Evolutionary conservation across 2,329 filamentous ascomycete species (phyloP).

Genomic region (Aspergillus japonicus): DNA sequence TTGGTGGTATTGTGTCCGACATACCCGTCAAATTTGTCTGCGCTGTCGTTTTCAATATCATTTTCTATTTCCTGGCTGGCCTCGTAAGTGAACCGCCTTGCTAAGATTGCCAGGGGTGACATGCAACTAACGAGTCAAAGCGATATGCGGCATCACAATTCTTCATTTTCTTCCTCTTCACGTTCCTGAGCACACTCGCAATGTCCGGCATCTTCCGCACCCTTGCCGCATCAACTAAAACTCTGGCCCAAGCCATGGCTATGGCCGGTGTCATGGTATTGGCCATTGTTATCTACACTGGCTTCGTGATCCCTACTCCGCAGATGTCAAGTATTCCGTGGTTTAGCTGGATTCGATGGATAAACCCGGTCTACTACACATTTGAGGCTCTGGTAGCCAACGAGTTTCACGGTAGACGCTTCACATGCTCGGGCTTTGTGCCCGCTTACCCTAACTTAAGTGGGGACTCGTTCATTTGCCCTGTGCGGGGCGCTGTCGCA

Average conservation of each 20-base stretch:
- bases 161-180: slow-evolving; percentile 64
- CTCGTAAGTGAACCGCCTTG: slow-evolving; percentile 43
- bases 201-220: slow-evolving; percentile 61
- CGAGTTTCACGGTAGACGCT: slow-evolving; percentile 59
- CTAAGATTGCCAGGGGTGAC: not conserved
- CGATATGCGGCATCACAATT: slow-evolving; percentile 48
- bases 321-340: slow-evolving; percentile 55
- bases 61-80: slow-evolving; percentile 84
- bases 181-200: slow-evolving; percentile 57
- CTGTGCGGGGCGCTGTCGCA: slow-evolving; percentile 54
- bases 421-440: slow-evolving; percentile 54
- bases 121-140: slow-evolving; percentile 24
- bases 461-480: slow-evolving; percentile 54
- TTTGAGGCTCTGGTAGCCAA: slow-evolving; percentile 61
- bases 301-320: slow-evolving; percentile 61
- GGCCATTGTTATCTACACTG: slow-evolving; percentile 64
- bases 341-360: slow-evolving; percentile 66
- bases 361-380: slow-evolving; percentile 65
- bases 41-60: slow-evolving; percentile 72
- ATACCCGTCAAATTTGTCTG: slow-evolving; percentile 79
- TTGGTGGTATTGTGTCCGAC: slow-evolving; percentile 81
- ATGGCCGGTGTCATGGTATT: slow-evolving; percentile 54
- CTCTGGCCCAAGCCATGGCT: slow-evolving; percentile 63
- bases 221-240: slow-evolving; percentile 58
- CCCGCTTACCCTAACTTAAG: slow-evolving; percentile 46